Base-by-base conservation (phyloP, 1,284 basidiomycete genomes). In the Tranzscheliella williamsii region DNA sequence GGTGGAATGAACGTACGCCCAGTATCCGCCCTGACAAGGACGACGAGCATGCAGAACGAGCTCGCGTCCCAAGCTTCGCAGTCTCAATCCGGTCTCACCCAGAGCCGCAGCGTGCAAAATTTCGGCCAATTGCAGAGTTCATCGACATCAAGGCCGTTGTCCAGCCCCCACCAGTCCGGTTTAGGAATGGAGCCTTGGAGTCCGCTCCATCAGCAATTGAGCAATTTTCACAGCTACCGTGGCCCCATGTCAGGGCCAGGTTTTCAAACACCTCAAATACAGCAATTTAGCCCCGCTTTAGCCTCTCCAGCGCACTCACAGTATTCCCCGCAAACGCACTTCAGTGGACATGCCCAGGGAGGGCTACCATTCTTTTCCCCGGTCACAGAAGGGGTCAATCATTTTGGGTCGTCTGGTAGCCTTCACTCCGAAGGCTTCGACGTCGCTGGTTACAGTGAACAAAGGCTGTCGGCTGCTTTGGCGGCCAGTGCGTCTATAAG, bases 381-480 rank as follows among this genome's bases (percentile, higher is more conserved):
- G 2, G 43, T 43, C 9, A 48, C 52, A 33, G 58, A 62, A 13
- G 43, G 42, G 4, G 30, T 32, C n/a, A 51, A 55, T 32, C 52
- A 46, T 2, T 62, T 62, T 41, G 24, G 31, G 18, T 32, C 58
- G 11, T 41, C 48, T 3, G 36, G 36, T 29, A 37, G 38, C 23
- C 30, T 46, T 23, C 11, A 47, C 12, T 33, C 53, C 2, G 61
- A 64, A 21, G 34, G 51, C 17, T 60, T 63, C 29, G 60, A 57
- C 22, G 54, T 52, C n/a, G 47, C 53, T 9, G 65, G 53, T 17
- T 67, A 50, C 43, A 67, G 46, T 45, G 66, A 69, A 43, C 61
- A 65, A 32, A 44, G 49, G n/a, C 54, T 69, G 13, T 64, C 66
- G 12, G 52, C 57, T n/a, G 63, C 58, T n/a, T 32, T 69, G n/a